Conservation (phyloP, 2,329 filamentous ascomycete species). For the Xylaria sp. region DNA sequence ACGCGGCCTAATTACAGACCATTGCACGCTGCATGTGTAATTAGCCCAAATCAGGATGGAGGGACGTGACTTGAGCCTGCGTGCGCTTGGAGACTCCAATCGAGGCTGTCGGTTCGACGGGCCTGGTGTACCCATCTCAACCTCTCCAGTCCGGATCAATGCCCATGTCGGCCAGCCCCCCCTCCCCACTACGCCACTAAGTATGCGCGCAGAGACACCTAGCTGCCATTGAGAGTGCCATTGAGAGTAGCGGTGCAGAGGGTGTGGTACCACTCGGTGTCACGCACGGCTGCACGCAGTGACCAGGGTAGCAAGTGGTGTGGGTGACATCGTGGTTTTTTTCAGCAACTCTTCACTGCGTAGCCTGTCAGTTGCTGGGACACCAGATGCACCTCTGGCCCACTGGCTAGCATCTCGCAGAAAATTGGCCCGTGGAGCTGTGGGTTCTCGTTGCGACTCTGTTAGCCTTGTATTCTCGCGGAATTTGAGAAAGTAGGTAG, state of each 20-base stretch:
- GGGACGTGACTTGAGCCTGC: slow-evolving; percentile 45
- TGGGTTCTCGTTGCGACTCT: slow-evolving; percentile 43
- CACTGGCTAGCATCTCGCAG: slow-evolving; percentile 42
- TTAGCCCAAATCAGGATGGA: slow-evolving; percentile 47
- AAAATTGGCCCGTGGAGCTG: slow-evolving; percentile 39
- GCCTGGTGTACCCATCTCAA: slow-evolving; percentile 38
- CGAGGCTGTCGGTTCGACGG: slow-evolving; percentile 49
- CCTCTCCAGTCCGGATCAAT: slow-evolving; percentile 45
- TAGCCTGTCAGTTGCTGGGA: slow-evolving; percentile 52
- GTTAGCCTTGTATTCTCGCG: slow-evolving; percentile 42
- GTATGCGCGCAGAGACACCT: too few species aligned
- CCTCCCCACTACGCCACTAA: slow-evolving; percentile 30
- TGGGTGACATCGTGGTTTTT: slow-evolving; percentile 38
- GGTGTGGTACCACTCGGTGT: slow-evolving; percentile 48
- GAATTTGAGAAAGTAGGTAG: slow-evolving; percentile 28
- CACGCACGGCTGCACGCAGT: slow-evolving; percentile 47
- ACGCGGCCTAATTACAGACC: slow-evolving; percentile 50
- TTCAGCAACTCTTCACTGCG: slow-evolving; percentile 45
- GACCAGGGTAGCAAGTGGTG: slow-evolving; percentile 41
- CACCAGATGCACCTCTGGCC: slow-evolving; percentile 39
- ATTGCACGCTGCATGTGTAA: slow-evolving; percentile 49
- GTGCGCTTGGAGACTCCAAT: slow-evolving; percentile 63
- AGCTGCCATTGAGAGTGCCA: slow-evolving; percentile 37
- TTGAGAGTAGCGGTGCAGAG: slow-evolving; percentile 46
- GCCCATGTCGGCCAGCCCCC: slow-evolving; percentile 28